Conservation (phyloP, 768 basidiomycete species). For the Mycena sanguinolenta region DNA sequence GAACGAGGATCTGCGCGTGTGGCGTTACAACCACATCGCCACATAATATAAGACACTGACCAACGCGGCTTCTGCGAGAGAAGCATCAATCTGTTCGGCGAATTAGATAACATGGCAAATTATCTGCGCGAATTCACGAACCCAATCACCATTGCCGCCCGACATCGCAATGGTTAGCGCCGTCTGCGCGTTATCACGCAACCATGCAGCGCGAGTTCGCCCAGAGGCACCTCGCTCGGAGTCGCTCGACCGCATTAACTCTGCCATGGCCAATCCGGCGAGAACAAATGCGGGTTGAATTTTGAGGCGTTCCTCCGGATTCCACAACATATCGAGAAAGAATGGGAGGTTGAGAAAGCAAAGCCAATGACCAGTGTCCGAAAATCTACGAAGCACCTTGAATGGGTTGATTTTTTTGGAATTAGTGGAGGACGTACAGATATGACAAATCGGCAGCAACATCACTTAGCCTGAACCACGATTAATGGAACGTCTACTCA, state of each 20-base stretch:
- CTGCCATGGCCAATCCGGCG: slow-evolving; percentile 77
- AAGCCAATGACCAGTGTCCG: slow-evolving; percentile 74
- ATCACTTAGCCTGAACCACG: slow-evolving; percentile 56
- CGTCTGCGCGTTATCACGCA: slow-evolving; percentile 69
- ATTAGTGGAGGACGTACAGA: slow-evolving; percentile 52
- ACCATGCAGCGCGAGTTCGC: slow-evolving; percentile 67
- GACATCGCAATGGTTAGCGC: slow-evolving; percentile 55
- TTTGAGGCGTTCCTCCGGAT: slow-evolving; percentile 62
- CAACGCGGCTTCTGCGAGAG: slow-evolving; percentile 80
- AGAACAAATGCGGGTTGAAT: slow-evolving; percentile 83
- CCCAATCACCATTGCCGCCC: slow-evolving; percentile 26
- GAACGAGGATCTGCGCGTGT: slow-evolving; percentile 70
- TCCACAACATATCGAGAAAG: slow-evolving; percentile 65
- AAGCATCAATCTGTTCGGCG: slow-evolving; percentile 65
- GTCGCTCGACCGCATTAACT: slow-evolving; percentile 80
- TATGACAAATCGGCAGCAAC: slow-evolving; percentile 64
- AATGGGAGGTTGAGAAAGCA: slow-evolving; percentile 74
- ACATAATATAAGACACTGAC: slow-evolving; percentile 50
- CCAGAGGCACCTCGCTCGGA: slow-evolving; percentile 68
- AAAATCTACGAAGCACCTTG: slow-evolving; percentile 62
- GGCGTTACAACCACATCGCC: slow-evolving; percentile 3
- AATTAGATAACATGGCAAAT: slow-evolving; percentile 18
- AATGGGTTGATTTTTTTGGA: background rate
- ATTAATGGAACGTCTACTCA: slow-evolving; percentile 13
- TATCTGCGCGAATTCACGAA: background rate